Evolutionary conservation across 805 yeast genomes (phyloP), one percentile per base, ranked within the genome.

Genomic region (Pichia deserticola): DNA sequence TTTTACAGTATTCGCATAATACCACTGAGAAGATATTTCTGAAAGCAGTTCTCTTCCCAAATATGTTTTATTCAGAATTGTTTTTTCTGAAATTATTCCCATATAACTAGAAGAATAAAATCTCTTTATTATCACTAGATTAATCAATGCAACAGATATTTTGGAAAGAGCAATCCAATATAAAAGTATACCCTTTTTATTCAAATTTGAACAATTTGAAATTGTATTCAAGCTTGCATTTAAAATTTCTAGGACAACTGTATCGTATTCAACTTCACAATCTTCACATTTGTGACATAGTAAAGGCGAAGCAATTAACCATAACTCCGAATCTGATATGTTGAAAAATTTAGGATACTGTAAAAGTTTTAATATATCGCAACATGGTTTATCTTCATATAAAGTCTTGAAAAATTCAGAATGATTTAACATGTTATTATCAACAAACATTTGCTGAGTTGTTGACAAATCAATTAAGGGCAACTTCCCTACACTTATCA

Each of bases 401-500:
- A 51, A 40, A 11, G 35, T 15, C 8, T 32, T 37, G n/a, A 44
- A 48, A 36, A 52, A 25, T 5, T 51, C 44, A 2, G 15, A 25
- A 4, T n/a, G 28, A 36, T 35, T 11, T 7, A 46, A 32, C 2
- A 29, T 15, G 11, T 39, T 46, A 11, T 48, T 36, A 10, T 45
- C 39, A 15, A 49, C 44, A 10, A 28, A 39, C 7, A 27, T 7
- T 5, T 51, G 29, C 36, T 56, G 57, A 33, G 20, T 30, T n/a
- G 38, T 37, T 3, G 48, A 36, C 10, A 56, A n/a, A 7, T 38
- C 27, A 29, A 56, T 10, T 10, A 37, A 46, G 10, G 57, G 54
- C 7, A 56, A 52, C 27, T 50, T 37, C 4, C 60, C 60, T 3
- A 55, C 27, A 5, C 45, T 33, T 12, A 55, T 42, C 7, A 58